These are phyloP conservation scores for Lactarius psammicola DNA, from an alignment of 768 basidiomycete species.

Conservation along the genomic window DNA sequence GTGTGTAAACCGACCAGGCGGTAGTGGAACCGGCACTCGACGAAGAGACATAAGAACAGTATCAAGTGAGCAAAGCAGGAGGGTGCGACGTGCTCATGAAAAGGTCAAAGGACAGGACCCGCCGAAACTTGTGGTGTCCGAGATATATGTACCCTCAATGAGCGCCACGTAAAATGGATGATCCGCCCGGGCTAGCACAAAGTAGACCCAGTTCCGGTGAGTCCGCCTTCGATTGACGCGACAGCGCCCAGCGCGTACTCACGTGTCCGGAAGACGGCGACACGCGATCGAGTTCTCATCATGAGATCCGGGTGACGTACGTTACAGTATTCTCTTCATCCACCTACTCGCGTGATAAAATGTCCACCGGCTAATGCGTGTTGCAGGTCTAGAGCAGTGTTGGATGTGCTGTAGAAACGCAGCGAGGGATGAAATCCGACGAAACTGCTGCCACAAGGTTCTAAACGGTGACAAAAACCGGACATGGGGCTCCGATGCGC, in stretches of 20 bases:
- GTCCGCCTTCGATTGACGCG: not conserved
- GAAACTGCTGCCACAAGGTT: not conserved
- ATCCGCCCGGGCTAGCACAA: conserved; percentile 7
- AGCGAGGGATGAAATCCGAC: not conserved
- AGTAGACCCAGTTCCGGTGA: not conserved
- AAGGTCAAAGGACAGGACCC: not conserved
- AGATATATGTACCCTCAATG: not conserved
- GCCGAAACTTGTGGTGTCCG: not conserved
- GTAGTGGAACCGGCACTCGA: conserved; percentile 15
- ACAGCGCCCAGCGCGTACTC: conserved; percentile 8
- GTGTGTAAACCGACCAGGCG: not conserved
- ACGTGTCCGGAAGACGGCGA: not conserved
- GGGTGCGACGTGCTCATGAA: not conserved
- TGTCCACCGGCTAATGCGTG: not conserved
- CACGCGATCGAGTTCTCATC: not conserved
- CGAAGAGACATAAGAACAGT: conserved; percentile 21
- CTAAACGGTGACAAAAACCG: not conserved
- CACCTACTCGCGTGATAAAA: not conserved
- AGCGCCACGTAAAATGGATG: not conserved
- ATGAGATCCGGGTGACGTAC: not conserved
- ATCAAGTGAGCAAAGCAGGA: not conserved
- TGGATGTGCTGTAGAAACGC: not conserved
- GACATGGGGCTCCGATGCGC: not conserved
- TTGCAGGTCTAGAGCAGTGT: not conserved
- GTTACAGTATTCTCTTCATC: not conserved